Percentiles rank a stretch among this genome's conserved stretches.
Conservation (phyloP, 2,329 filamentous ascomycete species). For the Fusarium sp. region DNA sequence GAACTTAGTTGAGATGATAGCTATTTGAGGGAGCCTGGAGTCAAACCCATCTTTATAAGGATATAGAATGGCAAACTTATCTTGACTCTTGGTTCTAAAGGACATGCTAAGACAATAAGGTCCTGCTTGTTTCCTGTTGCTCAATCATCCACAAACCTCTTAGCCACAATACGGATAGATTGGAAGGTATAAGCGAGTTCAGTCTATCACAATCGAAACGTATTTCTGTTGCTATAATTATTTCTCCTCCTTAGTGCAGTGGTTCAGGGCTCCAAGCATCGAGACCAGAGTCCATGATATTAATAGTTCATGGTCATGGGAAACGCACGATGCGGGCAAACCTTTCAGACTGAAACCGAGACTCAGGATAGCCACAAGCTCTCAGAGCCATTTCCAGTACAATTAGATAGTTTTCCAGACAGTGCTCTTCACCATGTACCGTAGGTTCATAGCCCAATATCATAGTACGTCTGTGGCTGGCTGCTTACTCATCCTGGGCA, state of each 20-base stretch:
- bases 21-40: accelerated
- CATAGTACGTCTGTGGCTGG: background rate
- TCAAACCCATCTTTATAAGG: background rate
- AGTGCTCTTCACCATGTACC: background rate
- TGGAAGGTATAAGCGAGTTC: background rate
- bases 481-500: background rate
- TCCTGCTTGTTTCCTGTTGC: background rate
- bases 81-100: background rate
- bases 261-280: background rate
- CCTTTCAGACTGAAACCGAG: background rate
- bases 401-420: accelerated
- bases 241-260: background rate
- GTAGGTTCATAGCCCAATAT: background rate
- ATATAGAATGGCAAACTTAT: accelerated
- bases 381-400: background rate
- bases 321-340: background rate
- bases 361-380: background rate
- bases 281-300: background rate
- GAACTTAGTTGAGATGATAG: background rate
- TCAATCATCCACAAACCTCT: background rate
- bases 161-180: background rate
- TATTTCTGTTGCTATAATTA: background rate
- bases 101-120: background rate
- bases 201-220: background rate
- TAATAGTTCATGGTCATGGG: background rate